Evolutionary conservation across 1,139 yeast genomes (phyloP).

Genomic region (Hemisphaericaspora xylanilytica): DNA sequence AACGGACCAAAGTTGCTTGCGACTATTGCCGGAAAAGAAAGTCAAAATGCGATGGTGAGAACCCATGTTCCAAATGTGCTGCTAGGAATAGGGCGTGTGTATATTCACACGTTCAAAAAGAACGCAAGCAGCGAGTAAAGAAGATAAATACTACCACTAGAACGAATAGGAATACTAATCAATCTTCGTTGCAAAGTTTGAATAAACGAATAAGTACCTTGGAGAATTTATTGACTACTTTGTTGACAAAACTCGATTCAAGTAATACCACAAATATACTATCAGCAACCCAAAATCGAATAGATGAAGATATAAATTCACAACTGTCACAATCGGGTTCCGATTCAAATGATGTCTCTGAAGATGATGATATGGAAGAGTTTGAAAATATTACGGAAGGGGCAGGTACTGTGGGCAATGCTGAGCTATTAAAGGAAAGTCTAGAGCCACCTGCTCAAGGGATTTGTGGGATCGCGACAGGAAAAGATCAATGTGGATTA

Average conservation of each 20-base stretch:
- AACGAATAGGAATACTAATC: conserved; percentile 3
- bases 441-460: conserved; percentile 10
- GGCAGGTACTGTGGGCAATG: conserved; percentile 6
- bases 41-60: conserved; percentile 49
- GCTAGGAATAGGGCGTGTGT: conserved; percentile 23
- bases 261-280: neutral
- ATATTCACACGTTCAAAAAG: conserved; percentile 21
- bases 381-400: neutral
- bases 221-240: conserved; percentile 11
- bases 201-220: conserved; percentile 11
- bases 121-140: conserved; percentile 14
- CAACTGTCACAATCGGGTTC: conserved; percentile 2
- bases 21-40: conserved; percentile 50
- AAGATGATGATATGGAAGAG: conserved; percentile 7
- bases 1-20: conserved; percentile 50
- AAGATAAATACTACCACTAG: conserved; percentile 1
- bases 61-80: conserved; percentile 46
- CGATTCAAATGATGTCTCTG: conserved; percentile 6
- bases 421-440: conserved; percentile 12
- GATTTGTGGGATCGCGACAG: neutral
- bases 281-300: neutral
- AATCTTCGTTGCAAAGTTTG: conserved; percentile 10
- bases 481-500: conserved; percentile 6
- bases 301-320: conserved; percentile 4
- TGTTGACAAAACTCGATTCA: conserved; percentile 13